Conservation (phyloP, 1,139 yeast genomes). For the Blastobotrys indianensis region DNA sequence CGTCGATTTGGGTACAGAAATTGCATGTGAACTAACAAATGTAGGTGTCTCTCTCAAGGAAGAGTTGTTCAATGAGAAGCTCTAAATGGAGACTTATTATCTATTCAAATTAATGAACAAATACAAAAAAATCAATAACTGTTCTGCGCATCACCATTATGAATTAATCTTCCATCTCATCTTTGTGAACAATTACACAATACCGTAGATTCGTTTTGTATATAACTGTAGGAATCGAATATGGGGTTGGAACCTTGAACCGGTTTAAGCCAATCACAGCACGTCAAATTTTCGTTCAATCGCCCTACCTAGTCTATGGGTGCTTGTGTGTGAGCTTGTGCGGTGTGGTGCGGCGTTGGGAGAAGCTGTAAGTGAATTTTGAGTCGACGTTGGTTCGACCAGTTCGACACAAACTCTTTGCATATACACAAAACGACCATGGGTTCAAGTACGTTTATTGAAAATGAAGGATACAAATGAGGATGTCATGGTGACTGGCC, state of each 20-base stretch:
- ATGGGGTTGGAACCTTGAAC: too few species aligned
- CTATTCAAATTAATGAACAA: slow-evolving; percentile 1
- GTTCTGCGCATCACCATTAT: too few species aligned
- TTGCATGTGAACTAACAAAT: slow-evolving; percentile 15
- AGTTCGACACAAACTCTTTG: not conserved
- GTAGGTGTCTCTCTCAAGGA: slow-evolving; percentile 72
- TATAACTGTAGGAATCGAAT: too few species aligned
- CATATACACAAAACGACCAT: slow-evolving; percentile 9
- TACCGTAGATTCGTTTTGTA: too few species aligned
- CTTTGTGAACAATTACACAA: not conserved
- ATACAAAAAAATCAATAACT: not conserved
- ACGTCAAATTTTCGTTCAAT: not conserved
- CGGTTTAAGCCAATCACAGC: slow-evolving; percentile 1
- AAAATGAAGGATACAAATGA: too few species aligned
- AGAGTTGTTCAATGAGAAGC: slow-evolving; percentile 56
- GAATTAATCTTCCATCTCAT: not conserved
- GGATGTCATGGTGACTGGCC: too few species aligned
- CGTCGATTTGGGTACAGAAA: too few species aligned
- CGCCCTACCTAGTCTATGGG: not conserved
- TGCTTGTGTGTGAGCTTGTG: too few species aligned
- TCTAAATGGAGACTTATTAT: slow-evolving; percentile 1
- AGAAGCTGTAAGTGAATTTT: too few species aligned
- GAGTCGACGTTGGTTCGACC: not conserved
- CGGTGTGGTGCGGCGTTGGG: too few species aligned
- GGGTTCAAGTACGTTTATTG: slow-evolving; percentile 16